Base-by-base conservation (phyloP, 495 filamentous ascomycete genomes). In the Hypoxylon lienhwacheense region DNA sequence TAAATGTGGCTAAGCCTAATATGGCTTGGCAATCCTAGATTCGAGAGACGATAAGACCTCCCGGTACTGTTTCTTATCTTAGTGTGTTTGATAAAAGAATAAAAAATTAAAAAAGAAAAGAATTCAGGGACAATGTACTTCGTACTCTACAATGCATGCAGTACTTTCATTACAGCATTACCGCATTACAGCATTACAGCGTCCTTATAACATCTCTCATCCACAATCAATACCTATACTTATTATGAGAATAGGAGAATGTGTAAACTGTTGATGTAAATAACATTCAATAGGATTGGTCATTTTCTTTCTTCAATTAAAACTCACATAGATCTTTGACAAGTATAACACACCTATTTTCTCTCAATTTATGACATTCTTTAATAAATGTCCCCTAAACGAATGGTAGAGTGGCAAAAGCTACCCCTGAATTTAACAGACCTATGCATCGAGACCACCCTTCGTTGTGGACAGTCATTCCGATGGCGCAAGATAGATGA, bases 381-480 rank as follows among this genome's bases (percentile, higher is more conserved):
- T 16, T 7, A 32, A 6, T 7, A 21, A 7, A 70, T 72, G 70
- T 34, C 51, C 12, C 49, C 63, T 11, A 54, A 58, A 34, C 64
- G 66, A 26, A 63, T 79, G 22, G 73, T 81, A 15, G 85, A 88
- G 57, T 96, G 91, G 90, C 80, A 79, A 35, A 90, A 87, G 72
- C 77, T 96, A 47, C 88, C 91, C 28, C 72, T 96, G 34, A 87
- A 79, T 54, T 73, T 95, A 19, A 77, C 81, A 20, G 91, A 97
- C 66, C 80, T 97, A 21, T 95, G 89, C 55, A 87, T 97, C 47
- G 87, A 95, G 62, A 97, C 91, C 0, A 95, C 90, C 0, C 74
- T 97, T 11, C 84, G 90, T 41, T 96, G 90, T 66, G 91, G 91
- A 14, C 91, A 97, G 64, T 91, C 90, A 2, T 97, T 96, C 66